Evolutionary conservation across 148 eudicot species (phyloP), one percentile per base, ranked within the genome.

Genomic region (Rhododendron simsii): DNA sequence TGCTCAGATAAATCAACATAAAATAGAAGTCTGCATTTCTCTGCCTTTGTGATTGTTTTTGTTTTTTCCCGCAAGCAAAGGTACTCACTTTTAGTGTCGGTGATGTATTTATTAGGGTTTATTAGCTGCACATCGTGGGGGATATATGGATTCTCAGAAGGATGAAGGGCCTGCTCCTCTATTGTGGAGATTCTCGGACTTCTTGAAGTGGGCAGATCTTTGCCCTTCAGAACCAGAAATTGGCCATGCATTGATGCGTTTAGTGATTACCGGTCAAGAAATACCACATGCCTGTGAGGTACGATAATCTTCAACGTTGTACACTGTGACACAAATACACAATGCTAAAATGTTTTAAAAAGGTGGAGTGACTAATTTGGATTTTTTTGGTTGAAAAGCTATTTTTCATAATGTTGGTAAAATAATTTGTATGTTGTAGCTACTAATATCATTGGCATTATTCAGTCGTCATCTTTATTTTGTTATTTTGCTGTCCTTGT

Each of bases 241-340:
- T 82, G 99, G 99, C 78, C 99, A 97, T 88, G 98, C 98, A 26
- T 89, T 97, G 87, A 95, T 97, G 99, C 94, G 98, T 84, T 88
- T 97, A 87, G 99, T 97, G 51, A 94, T 95, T 84, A 95, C 98
- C 2, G 96, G 99, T 84, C 99, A 97, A 89, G 99, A 94, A 90
- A 94, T 97, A 91, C 99, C 99, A 45, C 99, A 95, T 93, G 96
- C 95, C 53, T 97, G 99, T 85, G 99, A 97, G 98, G 99, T 97
- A 93, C 44, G 18, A 44, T 81, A 21, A 53, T 83, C 41, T 47
- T 57, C 53, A 35, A 30, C 4, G 28, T 28, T 83, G 26, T 39
- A 71, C 23, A 11, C n/a, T 83, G 67, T n/a, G 21, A 69, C n/a
- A 41, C 73, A 84, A 84, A 47, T 20, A 21, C 26, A 5, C 65